phyloP scores from a whole-genome alignment of 192 early-diverging fungal species.

The Nowakowskiella sp. region DNA sequence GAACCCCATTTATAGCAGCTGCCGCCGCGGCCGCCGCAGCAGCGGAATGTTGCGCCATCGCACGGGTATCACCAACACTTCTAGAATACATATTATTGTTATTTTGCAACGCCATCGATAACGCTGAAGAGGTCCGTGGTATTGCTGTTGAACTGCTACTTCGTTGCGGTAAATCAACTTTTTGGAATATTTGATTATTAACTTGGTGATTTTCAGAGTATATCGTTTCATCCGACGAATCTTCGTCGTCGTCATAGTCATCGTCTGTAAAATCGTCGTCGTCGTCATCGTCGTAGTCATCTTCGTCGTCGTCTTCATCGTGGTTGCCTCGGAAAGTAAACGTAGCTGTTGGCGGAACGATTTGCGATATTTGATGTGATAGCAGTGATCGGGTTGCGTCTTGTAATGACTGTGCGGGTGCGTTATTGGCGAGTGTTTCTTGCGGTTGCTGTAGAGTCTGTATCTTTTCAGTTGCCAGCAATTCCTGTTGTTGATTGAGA shows the following conservation, averaged over 20 bases:
- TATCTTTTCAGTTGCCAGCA: slow-evolving; percentile 17
- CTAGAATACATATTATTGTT: background rate
- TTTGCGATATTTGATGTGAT: too few relatives aligned
- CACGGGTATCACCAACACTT: background rate
- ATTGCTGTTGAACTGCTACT: too few relatives aligned
- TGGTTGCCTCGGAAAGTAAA: too few relatives aligned
- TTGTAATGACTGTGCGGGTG: slow-evolving; percentile 5
- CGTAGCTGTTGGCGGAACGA: too few relatives aligned
- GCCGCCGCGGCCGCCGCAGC: background rate
- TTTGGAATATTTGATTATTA: too few relatives aligned
- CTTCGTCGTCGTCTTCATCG: too few relatives aligned
- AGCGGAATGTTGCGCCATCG: background rate
- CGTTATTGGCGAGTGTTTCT: background rate
- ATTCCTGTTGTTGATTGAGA: slow-evolving; percentile 7
- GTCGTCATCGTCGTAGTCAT: too few relatives aligned
- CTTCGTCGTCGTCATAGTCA: too few relatives aligned
- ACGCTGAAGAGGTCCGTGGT: slow-evolving; percentile 8
- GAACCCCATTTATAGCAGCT: background rate
- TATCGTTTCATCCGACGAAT: too few relatives aligned
- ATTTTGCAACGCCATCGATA: slow-evolving; percentile 4
- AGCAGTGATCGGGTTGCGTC: slow-evolving; percentile 6
- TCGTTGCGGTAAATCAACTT: too few relatives aligned
- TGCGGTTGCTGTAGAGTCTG: slow-evolving; percentile 12
- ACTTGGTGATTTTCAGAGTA: too few relatives aligned
- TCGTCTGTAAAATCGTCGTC: too few relatives aligned